Percentiles rank a stretch among this genome's conserved stretches.
These are phyloP conservation scores for Boletellus ananiceps DNA, from an alignment of 768 basidiomycete species.

Conservation along the genomic window DNA sequence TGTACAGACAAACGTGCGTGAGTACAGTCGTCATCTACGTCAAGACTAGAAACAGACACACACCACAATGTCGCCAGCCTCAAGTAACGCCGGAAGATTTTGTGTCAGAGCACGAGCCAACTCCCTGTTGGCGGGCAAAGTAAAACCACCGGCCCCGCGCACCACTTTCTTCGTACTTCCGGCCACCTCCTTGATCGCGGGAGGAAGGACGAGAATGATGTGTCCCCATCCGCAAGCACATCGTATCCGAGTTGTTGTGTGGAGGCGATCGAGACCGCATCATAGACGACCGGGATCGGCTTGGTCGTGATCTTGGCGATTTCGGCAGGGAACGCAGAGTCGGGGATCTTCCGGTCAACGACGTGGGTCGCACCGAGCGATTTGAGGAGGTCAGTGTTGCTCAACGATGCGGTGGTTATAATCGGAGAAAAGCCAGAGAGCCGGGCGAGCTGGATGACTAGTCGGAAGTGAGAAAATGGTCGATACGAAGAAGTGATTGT, in stretches of 20 bases:
- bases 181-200: constrained; percentile 9
- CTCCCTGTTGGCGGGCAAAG: constrained; percentile 6
- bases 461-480: background rate
- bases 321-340: constrained; percentile 11
- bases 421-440: constrained; percentile 36
- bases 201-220: constrained; percentile 11
- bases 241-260: constrained; percentile 35
- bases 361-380: constrained; percentile 37
- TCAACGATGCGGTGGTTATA: constrained; percentile 37
- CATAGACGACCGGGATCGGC: constrained; percentile 17
- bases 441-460: constrained; percentile 33
- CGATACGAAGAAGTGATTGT: too few relatives aligned
- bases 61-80: constrained; percentile 16
- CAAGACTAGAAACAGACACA: background rate
- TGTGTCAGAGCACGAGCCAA: constrained; percentile 12
- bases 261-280: constrained; percentile 26
- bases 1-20: background rate
- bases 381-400: constrained; percentile 30
- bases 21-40: background rate
- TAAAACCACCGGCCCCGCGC: constrained; percentile 8
- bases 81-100: constrained; percentile 9
- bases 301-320: constrained; percentile 10
- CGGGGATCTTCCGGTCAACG: constrained; percentile 28
- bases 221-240: constrained; percentile 30
- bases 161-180: constrained; percentile 18